Conservation (phyloP, 371 early-diverging fungal species). For the Mitosporidium daphniae region DNA sequence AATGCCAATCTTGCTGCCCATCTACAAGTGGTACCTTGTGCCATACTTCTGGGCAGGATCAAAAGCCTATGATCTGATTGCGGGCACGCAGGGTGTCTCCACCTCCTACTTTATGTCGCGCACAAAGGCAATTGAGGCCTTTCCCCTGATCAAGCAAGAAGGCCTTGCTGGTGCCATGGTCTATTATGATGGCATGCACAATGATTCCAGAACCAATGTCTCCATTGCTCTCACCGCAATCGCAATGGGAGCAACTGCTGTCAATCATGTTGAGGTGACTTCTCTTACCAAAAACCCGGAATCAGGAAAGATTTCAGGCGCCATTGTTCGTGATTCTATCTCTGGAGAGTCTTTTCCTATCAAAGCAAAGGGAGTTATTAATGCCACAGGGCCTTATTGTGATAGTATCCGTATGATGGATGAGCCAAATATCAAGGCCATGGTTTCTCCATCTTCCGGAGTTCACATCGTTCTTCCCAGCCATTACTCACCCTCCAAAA, state of each 20-base stretch:
- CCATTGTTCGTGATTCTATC: constrained; percentile 35
- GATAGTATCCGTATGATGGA: constrained; percentile 60
- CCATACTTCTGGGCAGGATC: constrained; percentile 87
- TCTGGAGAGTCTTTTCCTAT: constrained; percentile 56
- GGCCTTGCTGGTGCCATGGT: constrained; percentile 64
- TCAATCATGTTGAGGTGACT: constrained; percentile 71
- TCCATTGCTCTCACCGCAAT: constrained; percentile 71
- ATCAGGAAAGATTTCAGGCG: constrained; percentile 27
- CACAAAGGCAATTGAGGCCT: constrained; percentile 45
- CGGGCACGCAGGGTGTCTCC: constrained; percentile 49
- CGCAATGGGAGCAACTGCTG: constrained; percentile 56
- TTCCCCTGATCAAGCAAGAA: constrained; percentile 69
- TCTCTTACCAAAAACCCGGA: constrained; percentile 42
- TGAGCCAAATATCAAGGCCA: constrained; percentile 21
- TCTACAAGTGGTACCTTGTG: constrained; percentile 69
- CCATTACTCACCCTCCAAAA: constrained; percentile 54
- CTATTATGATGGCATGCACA: constrained; percentile 90
- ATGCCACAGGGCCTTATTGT: constrained; percentile 39
- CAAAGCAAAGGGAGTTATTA: constrained; percentile 65
- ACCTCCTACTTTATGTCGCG: constrained; percentile 46
- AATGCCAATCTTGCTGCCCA: constrained; percentile 71
- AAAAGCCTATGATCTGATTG: constrained; percentile 72
- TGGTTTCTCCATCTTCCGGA: constrained; percentile 78
- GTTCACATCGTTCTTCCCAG: constrained; percentile 76
- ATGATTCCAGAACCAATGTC: constrained; percentile 89